Evolutionary conservation across 2,329 filamentous ascomycete genomes (phyloP).

Genomic region (Curvularia eragrostidis): DNA sequence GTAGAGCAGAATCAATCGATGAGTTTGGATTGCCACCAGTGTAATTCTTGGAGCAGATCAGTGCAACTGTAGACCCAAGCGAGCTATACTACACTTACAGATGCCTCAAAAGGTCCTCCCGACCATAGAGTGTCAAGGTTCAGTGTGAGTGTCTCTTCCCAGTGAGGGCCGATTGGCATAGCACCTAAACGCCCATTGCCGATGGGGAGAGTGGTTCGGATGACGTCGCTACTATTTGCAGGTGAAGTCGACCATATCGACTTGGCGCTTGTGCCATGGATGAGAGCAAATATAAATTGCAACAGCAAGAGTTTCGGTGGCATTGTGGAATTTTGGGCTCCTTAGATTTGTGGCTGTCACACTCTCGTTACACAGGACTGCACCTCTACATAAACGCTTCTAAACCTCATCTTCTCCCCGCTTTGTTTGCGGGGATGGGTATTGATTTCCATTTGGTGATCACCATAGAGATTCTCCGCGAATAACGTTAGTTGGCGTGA

Average conservation of each 20-base stretch:
- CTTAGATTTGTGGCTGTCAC: not conserved
- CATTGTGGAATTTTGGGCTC: not conserved
- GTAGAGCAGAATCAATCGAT: slow-evolving; percentile 46
- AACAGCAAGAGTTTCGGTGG: not conserved
- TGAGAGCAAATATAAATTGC: not conserved
- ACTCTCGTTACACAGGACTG: not conserved
- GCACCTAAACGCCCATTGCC: slow-evolving; percentile 59
- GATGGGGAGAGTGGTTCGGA: slow-evolving; percentile 51
- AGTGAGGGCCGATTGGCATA: slow-evolving; percentile 55
- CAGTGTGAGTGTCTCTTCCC: slow-evolving; percentile 53
- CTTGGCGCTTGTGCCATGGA: slow-evolving; percentile 20
- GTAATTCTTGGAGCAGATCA: slow-evolving; percentile 47
- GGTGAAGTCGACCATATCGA: slow-evolving; percentile 29
- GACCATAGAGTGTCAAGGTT: slow-evolving; percentile 61
- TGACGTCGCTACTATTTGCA: slow-evolving; percentile 30
- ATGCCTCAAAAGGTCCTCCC: slow-evolving; percentile 57
- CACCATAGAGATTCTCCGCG: slow-evolving; percentile 16
- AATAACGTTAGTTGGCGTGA: not conserved
- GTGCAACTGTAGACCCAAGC: not conserved
- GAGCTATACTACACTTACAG: slow-evolving; percentile 33
- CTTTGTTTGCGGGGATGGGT: not conserved
- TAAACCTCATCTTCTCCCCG: not conserved
- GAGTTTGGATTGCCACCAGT: slow-evolving; percentile 56
- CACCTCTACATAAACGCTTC: not conserved
- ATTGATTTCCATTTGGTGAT: slow-evolving; percentile 3